Evolutionary conservation across 1,284 basidiomycete species (phyloP).

Genomic region (Ceratobasidium sp.): DNA sequence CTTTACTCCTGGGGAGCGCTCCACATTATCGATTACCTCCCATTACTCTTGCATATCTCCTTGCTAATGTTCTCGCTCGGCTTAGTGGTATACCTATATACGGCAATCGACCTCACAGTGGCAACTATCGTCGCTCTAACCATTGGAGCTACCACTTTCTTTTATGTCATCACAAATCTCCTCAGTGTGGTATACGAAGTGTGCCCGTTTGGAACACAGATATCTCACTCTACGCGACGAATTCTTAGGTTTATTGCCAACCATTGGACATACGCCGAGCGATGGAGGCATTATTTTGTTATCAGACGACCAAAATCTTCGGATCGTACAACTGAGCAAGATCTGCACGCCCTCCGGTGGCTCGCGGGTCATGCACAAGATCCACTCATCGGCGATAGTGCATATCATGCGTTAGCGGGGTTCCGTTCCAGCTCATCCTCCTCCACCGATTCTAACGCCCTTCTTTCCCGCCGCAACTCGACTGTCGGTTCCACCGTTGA

Average conservation of each 20-base stretch:
- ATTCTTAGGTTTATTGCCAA: background rate
- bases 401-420: background rate
- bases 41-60: slow-evolving; percentile 33
- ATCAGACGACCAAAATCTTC: background rate
- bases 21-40: slow-evolving; percentile 28
- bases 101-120: background rate
- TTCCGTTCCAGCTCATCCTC: background rate
- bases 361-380: background rate
- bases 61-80: slow-evolving; percentile 36
- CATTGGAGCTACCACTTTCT: background rate
- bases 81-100: slow-evolving; percentile 8
- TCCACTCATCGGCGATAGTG: background rate
- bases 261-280: background rate
- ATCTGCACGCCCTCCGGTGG: background rate
- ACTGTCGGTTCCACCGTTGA: too few species aligned
- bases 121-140: background rate
- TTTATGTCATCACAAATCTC: background rate
- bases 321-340: background rate
- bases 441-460: too few species aligned
- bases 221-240: background rate
- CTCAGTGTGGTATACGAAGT: background rate
- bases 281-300: too few species aligned
- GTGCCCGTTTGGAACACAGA: slow-evolving; percentile 7
- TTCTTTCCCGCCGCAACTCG: too few species aligned
- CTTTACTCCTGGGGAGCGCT: slow-evolving; percentile 35